A percentile compares a stretch with the other conserved stretches of the same genome.
These are phyloP conservation scores for Dalbergia cochinchinensis DNA, from an alignment of 306 rosid species.

Conservation along the genomic window DNA sequence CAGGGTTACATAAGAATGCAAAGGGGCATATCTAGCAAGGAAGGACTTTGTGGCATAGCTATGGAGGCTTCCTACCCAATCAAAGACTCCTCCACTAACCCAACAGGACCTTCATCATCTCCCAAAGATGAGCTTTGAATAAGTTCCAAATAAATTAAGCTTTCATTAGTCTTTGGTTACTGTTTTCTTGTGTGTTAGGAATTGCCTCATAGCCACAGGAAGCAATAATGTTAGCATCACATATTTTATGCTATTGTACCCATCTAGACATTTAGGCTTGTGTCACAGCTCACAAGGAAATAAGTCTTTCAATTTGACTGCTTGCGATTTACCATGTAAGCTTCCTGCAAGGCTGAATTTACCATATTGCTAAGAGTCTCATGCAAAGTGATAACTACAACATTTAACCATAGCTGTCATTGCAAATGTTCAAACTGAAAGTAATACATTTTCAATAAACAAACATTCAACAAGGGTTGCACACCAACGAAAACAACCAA, in stretches of 20 bases:
- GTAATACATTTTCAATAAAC: background rate
- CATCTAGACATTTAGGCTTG: constrained; percentile 29
- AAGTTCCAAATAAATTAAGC: constrained; percentile 7
- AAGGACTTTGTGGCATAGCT: constrained; percentile 83
- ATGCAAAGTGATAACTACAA: background rate
- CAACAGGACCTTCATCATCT: constrained; percentile 46
- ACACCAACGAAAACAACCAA: background rate
- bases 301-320: constrained; percentile 28
- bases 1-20: constrained; percentile 85
- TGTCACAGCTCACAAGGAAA: constrained; percentile 32
- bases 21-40: constrained; percentile 55
- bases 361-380: background rate
- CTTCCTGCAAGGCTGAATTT: background rate
- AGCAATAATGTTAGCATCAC: background rate
- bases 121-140: constrained; percentile 70
- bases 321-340: constrained; percentile 27
- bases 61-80: constrained; percentile 87
- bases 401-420: constrained; percentile 4
- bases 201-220: constrained; percentile 24
- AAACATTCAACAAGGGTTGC: background rate
- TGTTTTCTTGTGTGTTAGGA: constrained; percentile 35
- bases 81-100: constrained; percentile 64
- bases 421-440: constrained; percentile 9
- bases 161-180: constrained; percentile 19
- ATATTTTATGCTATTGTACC: constrained; percentile 13